Evolutionary conservation across 768 basidiomycete genomes (phyloP).

Genomic region (Ramaria sp.): DNA sequence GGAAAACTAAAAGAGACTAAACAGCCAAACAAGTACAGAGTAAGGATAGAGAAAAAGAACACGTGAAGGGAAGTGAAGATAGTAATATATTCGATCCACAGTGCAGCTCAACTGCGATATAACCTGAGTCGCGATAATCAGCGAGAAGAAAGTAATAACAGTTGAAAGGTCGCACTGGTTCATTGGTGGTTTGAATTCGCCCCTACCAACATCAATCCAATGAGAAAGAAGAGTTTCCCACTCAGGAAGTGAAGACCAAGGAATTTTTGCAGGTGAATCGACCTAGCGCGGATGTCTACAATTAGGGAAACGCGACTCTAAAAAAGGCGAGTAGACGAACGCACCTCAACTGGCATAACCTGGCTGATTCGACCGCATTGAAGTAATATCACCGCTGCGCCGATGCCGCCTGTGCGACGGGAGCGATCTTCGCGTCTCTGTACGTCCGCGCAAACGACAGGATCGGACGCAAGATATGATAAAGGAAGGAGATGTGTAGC

Average conservation of each 20-base stretch:
- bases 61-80: not conserved
- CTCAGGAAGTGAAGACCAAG: conserved; percentile 67
- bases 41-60: not conserved
- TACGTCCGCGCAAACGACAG: conserved; percentile 66
- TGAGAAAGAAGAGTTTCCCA: conserved; percentile 60
- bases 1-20: not conserved
- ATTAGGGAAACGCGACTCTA: not conserved
- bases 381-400: conserved; percentile 61
- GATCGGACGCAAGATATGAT: conserved; percentile 51
- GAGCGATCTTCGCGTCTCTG: conserved; percentile 73
- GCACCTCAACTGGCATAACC: conserved; percentile 73
- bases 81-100: not conserved
- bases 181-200: conserved; percentile 54
- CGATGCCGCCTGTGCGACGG: conserved; percentile 64
- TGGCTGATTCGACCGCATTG: conserved; percentile 69
- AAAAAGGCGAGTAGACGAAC: not conserved
- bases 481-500: conserved; percentile 63
- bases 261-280: conserved; percentile 63
- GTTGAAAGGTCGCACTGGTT: not conserved
- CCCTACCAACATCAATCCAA: conserved; percentile 61
- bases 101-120: not conserved
- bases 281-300: conserved; percentile 17
- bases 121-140: not conserved
- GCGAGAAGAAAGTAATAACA: not conserved
- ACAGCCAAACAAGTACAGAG: not conserved